phyloP scores from a whole-genome alignment of 345 rosid genomes.

The Fremontodendron californicum region DNA sequence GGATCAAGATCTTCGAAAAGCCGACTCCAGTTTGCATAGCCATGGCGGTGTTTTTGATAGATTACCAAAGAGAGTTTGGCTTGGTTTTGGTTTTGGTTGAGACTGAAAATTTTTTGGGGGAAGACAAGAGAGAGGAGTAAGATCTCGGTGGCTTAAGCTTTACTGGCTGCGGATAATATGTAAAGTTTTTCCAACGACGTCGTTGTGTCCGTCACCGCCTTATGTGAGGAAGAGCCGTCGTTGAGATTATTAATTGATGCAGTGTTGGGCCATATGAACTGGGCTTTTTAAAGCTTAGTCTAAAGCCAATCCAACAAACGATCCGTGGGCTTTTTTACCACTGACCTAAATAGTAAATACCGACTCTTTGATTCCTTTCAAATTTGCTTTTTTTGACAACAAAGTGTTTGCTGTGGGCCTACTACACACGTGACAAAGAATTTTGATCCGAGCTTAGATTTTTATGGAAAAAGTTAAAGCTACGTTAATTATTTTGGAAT shows the following conservation, averaged over 20 bases:
- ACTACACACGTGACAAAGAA: neutral
- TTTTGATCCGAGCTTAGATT: neutral
- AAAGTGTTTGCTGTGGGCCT: neutral
- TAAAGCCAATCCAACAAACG: neutral
- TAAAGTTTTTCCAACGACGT: neutral
- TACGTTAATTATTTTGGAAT: neutral
- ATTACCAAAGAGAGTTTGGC: neutral
- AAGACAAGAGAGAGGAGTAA: neutral
- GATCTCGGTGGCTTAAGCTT: neutral
- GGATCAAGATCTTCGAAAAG: conserved; percentile 57
- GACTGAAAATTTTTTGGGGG: neutral
- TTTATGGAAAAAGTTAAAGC: neutral
- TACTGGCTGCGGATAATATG: neutral
- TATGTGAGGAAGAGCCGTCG: neutral
- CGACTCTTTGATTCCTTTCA: neutral
- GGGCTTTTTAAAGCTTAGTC: neutral
- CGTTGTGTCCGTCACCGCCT: neutral
- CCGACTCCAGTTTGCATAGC: conserved; percentile 80
- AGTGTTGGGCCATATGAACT: neutral
- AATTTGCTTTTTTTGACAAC: neutral
- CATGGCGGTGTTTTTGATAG: conserved; percentile 35
- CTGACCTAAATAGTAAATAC: neutral
- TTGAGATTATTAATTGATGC: neutral
- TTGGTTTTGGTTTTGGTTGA: neutral
- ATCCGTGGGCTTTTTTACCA: neutral